A percentile compares a stretch with the other conserved stretches of the same genome.
Evolutionary conservation across 2,329 filamentous ascomycete genomes (phyloP).

Genomic region (Ophiocordyceps unilateralis): DNA sequence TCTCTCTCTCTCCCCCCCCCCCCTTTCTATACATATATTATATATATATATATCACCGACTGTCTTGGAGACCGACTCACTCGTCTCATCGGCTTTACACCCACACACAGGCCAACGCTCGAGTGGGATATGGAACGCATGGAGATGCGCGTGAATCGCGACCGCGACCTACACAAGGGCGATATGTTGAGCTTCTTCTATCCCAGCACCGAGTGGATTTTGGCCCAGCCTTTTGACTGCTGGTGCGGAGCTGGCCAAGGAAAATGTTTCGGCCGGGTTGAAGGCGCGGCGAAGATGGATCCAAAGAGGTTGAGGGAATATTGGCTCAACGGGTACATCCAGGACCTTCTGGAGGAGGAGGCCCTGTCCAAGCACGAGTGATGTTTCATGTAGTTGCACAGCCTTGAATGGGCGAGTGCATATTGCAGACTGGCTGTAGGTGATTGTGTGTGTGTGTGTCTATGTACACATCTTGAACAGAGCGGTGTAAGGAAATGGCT

Average conservation of each 20-base stretch:
- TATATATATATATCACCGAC: too few species aligned
- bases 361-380: too few species aligned
- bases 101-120: neutral
- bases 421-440: too few species aligned
- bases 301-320: neutral
- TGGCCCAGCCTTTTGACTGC: slow-evolving; percentile 1
- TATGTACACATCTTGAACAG: too few species aligned
- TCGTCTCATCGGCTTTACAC: too few species aligned
- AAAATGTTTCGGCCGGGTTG: neutral
- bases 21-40: too few species aligned
- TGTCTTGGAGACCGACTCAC: too few species aligned
- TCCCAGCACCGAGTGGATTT: slow-evolving; percentile 1
- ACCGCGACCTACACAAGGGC: neutral
- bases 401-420: too few species aligned
- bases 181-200: slow-evolving; percentile 1
- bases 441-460: too few species aligned
- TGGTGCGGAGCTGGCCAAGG: neutral
- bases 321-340: neutral
- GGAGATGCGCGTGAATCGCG: neutral
- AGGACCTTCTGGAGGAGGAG: neutral
- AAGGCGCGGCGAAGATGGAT: neutral
- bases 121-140: slow-evolving; percentile 1
- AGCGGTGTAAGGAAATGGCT: too few species aligned
- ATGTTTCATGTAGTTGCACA: too few species aligned
- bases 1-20: too few species aligned